Evolutionary conservation across 352 stramenopile genomes (phyloP), one percentile per base, ranked within the genome.

Genomic region (Globisporangium mamillatum): DNA sequence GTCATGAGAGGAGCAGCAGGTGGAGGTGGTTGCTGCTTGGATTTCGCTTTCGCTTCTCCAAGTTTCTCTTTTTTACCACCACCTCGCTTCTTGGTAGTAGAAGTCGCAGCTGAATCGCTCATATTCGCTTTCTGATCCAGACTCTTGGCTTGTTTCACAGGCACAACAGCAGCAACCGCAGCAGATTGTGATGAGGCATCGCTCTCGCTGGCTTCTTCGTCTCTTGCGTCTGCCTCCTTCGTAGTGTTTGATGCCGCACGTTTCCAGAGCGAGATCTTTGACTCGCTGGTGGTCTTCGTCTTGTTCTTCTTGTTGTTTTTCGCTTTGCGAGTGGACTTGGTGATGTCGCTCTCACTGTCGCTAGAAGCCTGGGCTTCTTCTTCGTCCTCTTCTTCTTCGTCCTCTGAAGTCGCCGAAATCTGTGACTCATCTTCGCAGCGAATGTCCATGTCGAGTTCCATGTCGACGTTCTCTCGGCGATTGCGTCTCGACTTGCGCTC

Each of bases 371-470:
- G 63, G 2, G 68, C 58, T 24, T 71, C 63, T 3, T 68, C 69
- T 44, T 69, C 64, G 38, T 73, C 66, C 1, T 29, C 54, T 14
- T 62, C 29, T 44, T 44, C 38, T 46, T 32, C 29, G 27, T 48
- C 64, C 12, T 60, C 25, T 63, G 69, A 66, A 9, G 58, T 50
- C 0, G 63, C 61, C 4, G 14, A 32, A 8, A 60, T 50, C 8
- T 56, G 22, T 12, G 65, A 71, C 32, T 63, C 46, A 29, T 70
- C 60, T 22, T 56, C 57, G n/a, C 68, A 74, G 67, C 66, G 68
- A 22, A 89, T 73, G 34, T 89, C 78, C 67, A 91, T 73, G 16
- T 91, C 75, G 22, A 89, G 71, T 46, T 88, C 81, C 65, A 91
- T 64, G 46, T 89, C 82, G n/a, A 82, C 75, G 34, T 73, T 79